Conservation (phyloP, 352 stramenopile species). For the Aphanomyces stellatus region DNA sequence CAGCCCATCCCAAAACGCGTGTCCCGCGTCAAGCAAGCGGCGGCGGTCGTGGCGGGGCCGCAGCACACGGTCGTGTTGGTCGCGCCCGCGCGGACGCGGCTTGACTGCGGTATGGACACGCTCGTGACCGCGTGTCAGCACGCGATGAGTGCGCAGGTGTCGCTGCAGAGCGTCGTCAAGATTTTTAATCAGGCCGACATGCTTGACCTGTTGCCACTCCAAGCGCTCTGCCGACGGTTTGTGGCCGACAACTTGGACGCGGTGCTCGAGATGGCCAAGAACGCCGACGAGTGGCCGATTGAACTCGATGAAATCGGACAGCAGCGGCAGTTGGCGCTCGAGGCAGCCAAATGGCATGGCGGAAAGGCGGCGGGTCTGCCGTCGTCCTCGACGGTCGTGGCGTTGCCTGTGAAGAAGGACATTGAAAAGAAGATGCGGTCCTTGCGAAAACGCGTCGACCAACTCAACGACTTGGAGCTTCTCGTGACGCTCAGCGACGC, state of each 20-base stretch:
- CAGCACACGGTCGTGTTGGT: slow-evolving; percentile 71
- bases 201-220: slow-evolving; percentile 36
- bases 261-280: slow-evolving; percentile 48
- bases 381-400: neutral
- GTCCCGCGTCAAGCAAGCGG: slow-evolving; percentile 56
- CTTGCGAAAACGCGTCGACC: slow-evolving; percentile 5
- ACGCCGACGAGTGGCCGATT: slow-evolving; percentile 54
- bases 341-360: neutral
- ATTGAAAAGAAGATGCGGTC: slow-evolving; percentile 13
- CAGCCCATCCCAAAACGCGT: slow-evolving; percentile 74
- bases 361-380: neutral
- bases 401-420: neutral
- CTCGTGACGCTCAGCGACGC: neutral
- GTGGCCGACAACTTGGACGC: slow-evolving; percentile 68
- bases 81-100: slow-evolving; percentile 29
- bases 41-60: slow-evolving; percentile 52
- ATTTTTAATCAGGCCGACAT: slow-evolving; percentile 53
- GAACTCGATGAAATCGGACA: slow-evolving; percentile 28
- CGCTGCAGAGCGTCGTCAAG: slow-evolving; percentile 47
- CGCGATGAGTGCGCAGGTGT: slow-evolving; percentile 39
- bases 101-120: slow-evolving; percentile 15
- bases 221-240: slow-evolving; percentile 46
- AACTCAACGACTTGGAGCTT: slow-evolving; percentile 5
- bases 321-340: neutral
- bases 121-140: slow-evolving; percentile 39